phyloP scores from a whole-genome alignment of 2,329 filamentous ascomycete species.

The Ophiostoma sp. region DNA sequence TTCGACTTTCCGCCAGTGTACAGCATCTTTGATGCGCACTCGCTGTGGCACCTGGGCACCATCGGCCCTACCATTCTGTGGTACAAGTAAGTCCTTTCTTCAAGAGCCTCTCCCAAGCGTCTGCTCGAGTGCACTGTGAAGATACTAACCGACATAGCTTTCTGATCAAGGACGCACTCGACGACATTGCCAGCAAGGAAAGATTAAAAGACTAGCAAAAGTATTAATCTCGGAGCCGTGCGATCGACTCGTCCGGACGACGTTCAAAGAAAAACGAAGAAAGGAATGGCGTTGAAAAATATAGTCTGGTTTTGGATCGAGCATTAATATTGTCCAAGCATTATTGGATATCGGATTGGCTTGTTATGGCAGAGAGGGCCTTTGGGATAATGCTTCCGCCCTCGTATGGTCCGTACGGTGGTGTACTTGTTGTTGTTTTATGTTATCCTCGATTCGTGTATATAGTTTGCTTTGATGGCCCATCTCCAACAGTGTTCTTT shows the following conservation, averaged over 20 bases:
- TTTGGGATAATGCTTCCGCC: background rate
- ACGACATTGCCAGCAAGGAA: constrained; percentile 65
- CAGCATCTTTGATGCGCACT: constrained; percentile 85
- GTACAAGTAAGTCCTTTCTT: constrained; percentile 71
- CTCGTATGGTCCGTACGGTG: background rate
- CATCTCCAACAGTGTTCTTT: too few relatives aligned
- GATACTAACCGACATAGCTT: constrained; percentile 54
- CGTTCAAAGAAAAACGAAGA: background rate
- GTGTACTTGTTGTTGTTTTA: background rate
- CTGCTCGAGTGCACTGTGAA: too few relatives aligned
- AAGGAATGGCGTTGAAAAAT: background rate
- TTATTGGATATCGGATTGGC: background rate
- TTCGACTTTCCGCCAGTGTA: constrained; percentile 85
- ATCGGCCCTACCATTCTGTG: constrained; percentile 82
- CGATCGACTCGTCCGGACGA: background rate
- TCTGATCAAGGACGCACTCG: constrained; percentile 74
- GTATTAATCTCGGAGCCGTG: background rate
- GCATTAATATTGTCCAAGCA: background rate
- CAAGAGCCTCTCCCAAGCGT: too few relatives aligned
- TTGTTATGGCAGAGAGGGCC: background rate
- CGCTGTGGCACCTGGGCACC: constrained; percentile 91
- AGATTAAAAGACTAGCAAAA: constrained; percentile 53
- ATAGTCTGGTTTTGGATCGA: background rate
- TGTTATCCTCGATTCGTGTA: constrained; percentile 3
- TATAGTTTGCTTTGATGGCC: constrained; percentile 4